These are phyloP conservation scores for Teunomyces stri DNA, from an alignment of 805 yeast genomes.

Conservation along the genomic window DNA sequence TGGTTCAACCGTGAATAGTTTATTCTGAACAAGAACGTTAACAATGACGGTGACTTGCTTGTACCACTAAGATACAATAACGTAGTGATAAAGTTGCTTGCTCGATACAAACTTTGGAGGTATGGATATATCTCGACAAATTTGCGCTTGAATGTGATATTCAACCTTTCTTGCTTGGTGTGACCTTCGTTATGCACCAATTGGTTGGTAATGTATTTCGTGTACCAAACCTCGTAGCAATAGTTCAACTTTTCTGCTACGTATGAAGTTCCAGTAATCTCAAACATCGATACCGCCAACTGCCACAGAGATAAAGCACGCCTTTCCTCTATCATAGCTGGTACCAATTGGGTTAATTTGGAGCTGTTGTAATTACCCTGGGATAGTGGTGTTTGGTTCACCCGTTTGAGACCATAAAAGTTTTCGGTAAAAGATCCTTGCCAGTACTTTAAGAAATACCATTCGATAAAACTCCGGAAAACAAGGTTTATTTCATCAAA, in stretches of 20 bases:
- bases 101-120: conserved; percentile 44
- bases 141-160: conserved; percentile 29
- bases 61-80: conserved; percentile 66
- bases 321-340: conserved; percentile 46
- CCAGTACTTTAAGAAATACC: conserved; percentile 66
- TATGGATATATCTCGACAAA: conserved; percentile 65
- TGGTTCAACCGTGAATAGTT: conserved; percentile 62
- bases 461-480: conserved; percentile 65
- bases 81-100: conserved; percentile 55
- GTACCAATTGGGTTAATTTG: conserved; percentile 37
- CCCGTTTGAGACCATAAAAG: conserved; percentile 84
- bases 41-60: conserved; percentile 58
- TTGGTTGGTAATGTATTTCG: conserved; percentile 54
- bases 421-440: conserved; percentile 87
- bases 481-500: conserved; percentile 76
- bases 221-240: conserved; percentile 59
- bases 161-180: conserved; percentile 22
- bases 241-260: conserved; percentile 65
- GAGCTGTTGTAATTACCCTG: conserved; percentile 26
- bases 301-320: conserved; percentile 56
- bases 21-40: conserved; percentile 60
- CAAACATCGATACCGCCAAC: conserved; percentile 51
- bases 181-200: conserved; percentile 21
- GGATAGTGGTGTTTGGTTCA: conserved; percentile 36
- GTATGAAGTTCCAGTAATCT: conserved; percentile 66